A percentile compares a stretch with the other conserved stretches of the same genome.
Conservation (phyloP, 306 rosid species). For the Castanea crenata region DNA sequence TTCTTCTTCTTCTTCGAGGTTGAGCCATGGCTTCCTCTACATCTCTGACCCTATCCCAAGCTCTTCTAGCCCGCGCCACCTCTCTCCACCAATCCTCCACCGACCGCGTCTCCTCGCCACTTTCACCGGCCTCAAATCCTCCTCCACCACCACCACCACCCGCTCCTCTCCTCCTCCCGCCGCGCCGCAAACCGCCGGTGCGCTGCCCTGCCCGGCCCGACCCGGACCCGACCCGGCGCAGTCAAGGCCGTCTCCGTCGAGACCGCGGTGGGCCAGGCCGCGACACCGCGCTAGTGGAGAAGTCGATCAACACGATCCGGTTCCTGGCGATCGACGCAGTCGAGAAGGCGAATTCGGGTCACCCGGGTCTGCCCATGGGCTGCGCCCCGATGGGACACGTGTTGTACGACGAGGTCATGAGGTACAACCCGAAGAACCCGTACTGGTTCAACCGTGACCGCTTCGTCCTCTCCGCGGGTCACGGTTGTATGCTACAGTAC, state of each 20-base stretch:
- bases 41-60: constrained; percentile 72
- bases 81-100: constrained; percentile 54
- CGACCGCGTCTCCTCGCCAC: constrained; percentile 54
- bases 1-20: neutral
- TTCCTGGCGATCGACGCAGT: constrained; percentile 82
- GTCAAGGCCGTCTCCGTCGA: constrained; percentile 46
- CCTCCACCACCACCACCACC: constrained; percentile 8
- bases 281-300: constrained; percentile 60
- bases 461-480: constrained; percentile 92
- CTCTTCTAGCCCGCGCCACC: constrained; percentile 62
- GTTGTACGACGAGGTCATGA: constrained; percentile 83
- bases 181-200: neutral
- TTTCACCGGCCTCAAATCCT: constrained; percentile 62
- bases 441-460: constrained; percentile 96
- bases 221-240: neutral
- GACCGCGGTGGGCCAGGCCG: constrained; percentile 35
- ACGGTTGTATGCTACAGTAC: constrained; percentile 95
- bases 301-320: constrained; percentile 90
- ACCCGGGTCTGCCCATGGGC: constrained; percentile 98
- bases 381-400: constrained; percentile 97
- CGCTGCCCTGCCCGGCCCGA: neutral
- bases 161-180: constrained; percentile 16
- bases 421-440: constrained; percentile 87
- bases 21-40: constrained; percentile 74
- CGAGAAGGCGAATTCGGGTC: constrained; percentile 94